Evolutionary conservation across 352 stramenopile species (phyloP).

Genomic region (Pythium monospermum): DNA sequence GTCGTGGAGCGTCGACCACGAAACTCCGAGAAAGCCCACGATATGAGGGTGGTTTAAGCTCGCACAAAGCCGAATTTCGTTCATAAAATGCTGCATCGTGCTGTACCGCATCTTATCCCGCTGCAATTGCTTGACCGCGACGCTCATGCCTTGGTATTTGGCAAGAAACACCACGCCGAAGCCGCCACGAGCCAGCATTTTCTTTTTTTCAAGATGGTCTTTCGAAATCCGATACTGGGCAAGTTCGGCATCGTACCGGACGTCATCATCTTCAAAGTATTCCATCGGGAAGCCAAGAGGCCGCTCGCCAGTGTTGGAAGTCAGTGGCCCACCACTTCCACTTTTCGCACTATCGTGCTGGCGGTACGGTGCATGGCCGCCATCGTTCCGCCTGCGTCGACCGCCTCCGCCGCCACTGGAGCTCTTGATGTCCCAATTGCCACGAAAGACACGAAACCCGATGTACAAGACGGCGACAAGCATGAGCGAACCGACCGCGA

Average conservation of each 20-base stretch:
- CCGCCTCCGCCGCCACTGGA: not conserved
- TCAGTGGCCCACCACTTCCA: not conserved
- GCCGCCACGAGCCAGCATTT: constrained; percentile 15
- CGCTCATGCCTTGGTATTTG: constrained; percentile 7
- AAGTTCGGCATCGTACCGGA: constrained; percentile 15
- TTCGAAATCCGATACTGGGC: constrained; percentile 6
- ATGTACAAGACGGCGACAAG: constrained; percentile 12
- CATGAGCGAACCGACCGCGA: not conserved
- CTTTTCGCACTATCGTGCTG: not conserved
- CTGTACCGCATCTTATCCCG: constrained; percentile 18
- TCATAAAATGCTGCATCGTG: constrained; percentile 24
- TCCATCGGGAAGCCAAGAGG: constrained; percentile 9
- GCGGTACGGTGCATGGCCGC: too few species aligned
- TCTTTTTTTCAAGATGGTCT: constrained; percentile 12
- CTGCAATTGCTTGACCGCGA: constrained; percentile 24
- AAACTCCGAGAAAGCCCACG: constrained; percentile 27
- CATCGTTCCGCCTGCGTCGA: not conserved
- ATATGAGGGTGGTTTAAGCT: constrained; percentile 29
- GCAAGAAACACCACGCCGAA: constrained; percentile 21
- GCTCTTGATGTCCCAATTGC: not conserved
- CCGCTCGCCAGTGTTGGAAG: constrained; percentile 11
- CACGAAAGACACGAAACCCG: constrained; percentile 1
- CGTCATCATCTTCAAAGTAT: constrained; percentile 18
- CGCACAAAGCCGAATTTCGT: constrained; percentile 27
- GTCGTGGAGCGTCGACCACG: constrained; percentile 27